These are phyloP conservation scores for Entonaema liquescens DNA, from an alignment of 495 filamentous ascomycete genomes.

Conservation along the genomic window DNA sequence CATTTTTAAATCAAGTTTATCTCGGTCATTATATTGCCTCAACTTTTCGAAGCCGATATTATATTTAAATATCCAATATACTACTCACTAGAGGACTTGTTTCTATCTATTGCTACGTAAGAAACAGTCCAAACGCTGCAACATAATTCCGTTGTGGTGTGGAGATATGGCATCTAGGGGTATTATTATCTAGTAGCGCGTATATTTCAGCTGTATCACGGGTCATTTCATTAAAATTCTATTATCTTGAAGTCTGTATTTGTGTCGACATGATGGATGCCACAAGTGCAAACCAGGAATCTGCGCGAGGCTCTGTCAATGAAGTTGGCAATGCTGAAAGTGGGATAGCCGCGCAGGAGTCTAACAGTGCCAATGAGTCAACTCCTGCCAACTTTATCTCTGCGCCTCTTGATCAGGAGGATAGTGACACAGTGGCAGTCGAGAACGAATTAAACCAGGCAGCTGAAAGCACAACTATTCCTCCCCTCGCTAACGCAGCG, in stretches of 20 bases:
- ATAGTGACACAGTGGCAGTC: background rate
- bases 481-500: background rate
- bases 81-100: background rate
- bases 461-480: background rate
- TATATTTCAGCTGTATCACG: background rate
- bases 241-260: background rate
- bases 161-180: background rate
- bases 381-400: background rate
- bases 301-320: background rate
- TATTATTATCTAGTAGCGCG: background rate
- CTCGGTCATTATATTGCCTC: background rate
- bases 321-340: background rate
- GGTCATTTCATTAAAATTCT: background rate
- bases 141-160: background rate
- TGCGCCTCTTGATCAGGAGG: background rate
- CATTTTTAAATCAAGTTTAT: background rate
- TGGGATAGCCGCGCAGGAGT: background rate
- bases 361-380: background rate
- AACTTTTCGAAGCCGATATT: background rate
- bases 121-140: background rate
- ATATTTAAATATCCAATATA: background rate
- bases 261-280: background rate
- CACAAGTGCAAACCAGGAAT: slow-evolving; percentile 12
- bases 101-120: background rate
- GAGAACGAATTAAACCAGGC: background rate